Conservation (phyloP, 78 protist species). For the Dictyostelium intermedium region DNA sequence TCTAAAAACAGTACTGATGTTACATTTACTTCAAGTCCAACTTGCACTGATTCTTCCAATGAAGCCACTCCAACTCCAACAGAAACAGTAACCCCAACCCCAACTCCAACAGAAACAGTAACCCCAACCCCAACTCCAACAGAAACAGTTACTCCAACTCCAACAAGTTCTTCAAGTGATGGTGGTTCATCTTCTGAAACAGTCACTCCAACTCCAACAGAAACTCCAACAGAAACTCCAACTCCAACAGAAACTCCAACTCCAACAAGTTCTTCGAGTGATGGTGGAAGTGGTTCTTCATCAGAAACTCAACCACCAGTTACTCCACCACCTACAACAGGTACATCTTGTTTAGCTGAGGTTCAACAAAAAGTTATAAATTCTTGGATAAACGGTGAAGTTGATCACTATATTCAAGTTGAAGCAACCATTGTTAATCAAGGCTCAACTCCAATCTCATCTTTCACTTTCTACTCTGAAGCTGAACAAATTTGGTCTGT, state of each 20-base stretch:
- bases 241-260: slow-evolving; percentile 21
- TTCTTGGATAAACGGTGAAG: slow-evolving; percentile 22
- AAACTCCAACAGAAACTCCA: background rate
- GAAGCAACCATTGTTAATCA: slow-evolving; percentile 3
- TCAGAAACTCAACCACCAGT: slow-evolving; percentile 9
- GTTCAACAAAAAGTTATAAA: background rate
- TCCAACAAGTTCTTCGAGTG: background rate
- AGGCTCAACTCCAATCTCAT: slow-evolving; percentile 19
- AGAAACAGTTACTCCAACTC: background rate
- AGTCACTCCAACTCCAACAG: background rate
- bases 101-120: slow-evolving; percentile 7
- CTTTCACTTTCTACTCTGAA: background rate
- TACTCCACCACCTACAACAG: background rate
- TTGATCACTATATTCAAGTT: background rate
- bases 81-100: background rate
- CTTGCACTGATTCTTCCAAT: background rate
- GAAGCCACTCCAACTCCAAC: background rate
- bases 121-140: background rate
- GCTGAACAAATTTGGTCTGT: slow-evolving; percentile 20
- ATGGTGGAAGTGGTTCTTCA: background rate
- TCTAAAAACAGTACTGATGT: background rate
- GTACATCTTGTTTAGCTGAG: background rate
- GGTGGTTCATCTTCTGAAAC: background rate
- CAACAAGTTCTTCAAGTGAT: background rate
- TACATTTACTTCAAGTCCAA: background rate